phyloP scores from a whole-genome alignment of 2,329 filamentous ascomycete genomes.

The Colletotrichum neosansevieriae region DNA sequence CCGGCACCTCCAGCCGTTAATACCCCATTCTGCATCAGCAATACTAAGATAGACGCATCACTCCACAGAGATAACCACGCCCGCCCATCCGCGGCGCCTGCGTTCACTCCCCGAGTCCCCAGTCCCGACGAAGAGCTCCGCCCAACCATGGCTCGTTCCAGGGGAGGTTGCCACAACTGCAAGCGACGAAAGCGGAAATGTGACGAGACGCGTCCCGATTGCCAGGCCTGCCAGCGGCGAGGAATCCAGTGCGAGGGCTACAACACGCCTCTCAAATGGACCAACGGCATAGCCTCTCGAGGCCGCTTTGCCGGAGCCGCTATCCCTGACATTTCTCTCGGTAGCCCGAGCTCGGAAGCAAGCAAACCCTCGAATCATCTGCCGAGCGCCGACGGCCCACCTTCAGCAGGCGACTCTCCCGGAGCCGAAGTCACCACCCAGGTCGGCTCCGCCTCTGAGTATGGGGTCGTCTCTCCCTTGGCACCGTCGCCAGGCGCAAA shows the following conservation, averaged over 20 bases:
- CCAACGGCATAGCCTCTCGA: slow-evolving; percentile 38
- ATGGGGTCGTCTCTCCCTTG: neutral
- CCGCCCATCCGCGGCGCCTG: neutral
- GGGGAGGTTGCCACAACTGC: slow-evolving; percentile 40
- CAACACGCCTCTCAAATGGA: slow-evolving; percentile 37
- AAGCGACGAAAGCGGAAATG: slow-evolving; percentile 41
- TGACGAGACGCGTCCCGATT: slow-evolving; percentile 41
- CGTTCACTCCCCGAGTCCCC: neutral
- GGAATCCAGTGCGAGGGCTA: slow-evolving; percentile 41
- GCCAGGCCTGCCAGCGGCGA: slow-evolving; percentile 30
- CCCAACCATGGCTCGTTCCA: slow-evolving; percentile 35
- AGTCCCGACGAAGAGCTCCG: neutral
- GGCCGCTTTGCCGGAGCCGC: slow-evolving; percentile 35
- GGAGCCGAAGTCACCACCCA: neutral
- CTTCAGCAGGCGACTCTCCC: neutral
- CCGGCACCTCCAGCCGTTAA: neutral
- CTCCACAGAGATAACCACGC: neutral
- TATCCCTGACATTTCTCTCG: slow-evolving; percentile 13
- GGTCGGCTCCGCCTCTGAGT: neutral
- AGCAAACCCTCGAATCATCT: neutral
- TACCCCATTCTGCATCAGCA: neutral
- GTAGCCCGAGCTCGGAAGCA: neutral
- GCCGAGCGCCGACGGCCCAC: slow-evolving; percentile 1
- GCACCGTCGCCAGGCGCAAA: slow-evolving; percentile 8
- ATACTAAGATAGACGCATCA: neutral